These are phyloP conservation scores for Citrus australasica DNA, from an alignment of 345 rosid species.

Conservation along the genomic window DNA sequence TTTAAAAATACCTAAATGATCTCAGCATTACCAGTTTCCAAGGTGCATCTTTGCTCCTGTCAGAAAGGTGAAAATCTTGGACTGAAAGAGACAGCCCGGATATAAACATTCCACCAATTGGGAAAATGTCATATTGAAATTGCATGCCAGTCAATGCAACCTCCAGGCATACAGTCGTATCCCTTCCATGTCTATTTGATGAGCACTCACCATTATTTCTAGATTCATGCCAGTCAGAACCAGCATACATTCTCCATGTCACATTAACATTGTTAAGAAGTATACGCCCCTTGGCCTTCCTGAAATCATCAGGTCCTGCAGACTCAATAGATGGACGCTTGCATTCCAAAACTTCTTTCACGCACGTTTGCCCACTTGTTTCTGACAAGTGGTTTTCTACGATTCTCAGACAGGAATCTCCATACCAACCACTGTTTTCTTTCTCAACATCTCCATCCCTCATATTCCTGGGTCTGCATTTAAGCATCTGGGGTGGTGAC, in stretches of 20 bases:
- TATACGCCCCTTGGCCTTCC: constrained; percentile 52
- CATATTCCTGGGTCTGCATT: constrained; percentile 27
- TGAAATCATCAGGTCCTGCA: constrained; percentile 33
- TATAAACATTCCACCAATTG: constrained; percentile 53
- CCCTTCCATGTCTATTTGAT: constrained; percentile 40
- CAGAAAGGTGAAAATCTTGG: constrained; percentile 72
- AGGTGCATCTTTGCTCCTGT: constrained; percentile 70
- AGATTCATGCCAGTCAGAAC: constrained; percentile 69
- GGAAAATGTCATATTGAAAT: constrained; percentile 58
- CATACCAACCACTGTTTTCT: constrained; percentile 76
- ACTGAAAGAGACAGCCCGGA: constrained; percentile 67
- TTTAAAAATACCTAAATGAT: background rate
- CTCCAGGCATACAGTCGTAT: constrained; percentile 60
- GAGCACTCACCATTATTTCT: constrained; percentile 24
- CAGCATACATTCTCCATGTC: constrained; percentile 81
- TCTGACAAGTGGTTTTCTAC: constrained; percentile 79
- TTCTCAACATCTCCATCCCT: constrained; percentile 46
- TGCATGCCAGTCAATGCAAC: constrained; percentile 60
- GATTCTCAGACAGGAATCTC: constrained; percentile 47
- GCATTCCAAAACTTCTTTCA: constrained; percentile 43
- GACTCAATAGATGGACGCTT: constrained; percentile 27
- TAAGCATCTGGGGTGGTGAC: constrained; percentile 25
- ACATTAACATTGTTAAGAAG: constrained; percentile 55
- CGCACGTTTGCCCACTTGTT: constrained; percentile 41
- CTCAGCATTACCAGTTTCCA: constrained; percentile 65